Percentiles rank a stretch among this genome's conserved stretches.
These are phyloP conservation scores for Microcos paniculata DNA, from an alignment of 345 rosid species.

Conservation along the genomic window DNA sequence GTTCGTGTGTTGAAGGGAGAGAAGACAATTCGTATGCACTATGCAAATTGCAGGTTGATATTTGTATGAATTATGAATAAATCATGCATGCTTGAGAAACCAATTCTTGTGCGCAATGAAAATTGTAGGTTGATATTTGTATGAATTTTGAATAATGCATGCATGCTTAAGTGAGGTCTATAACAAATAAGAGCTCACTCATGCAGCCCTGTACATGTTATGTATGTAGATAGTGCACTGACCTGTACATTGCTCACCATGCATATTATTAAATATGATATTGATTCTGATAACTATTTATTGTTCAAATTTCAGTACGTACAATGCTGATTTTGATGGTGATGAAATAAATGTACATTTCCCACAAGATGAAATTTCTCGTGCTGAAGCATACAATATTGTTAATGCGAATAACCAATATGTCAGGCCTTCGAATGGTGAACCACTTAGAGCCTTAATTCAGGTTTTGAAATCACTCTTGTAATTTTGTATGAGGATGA, in stretches of 20 bases:
- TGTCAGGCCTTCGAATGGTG: conserved; percentile 93
- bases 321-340: conserved; percentile 99
- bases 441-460: conserved; percentile 85
- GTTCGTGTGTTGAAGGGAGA: conserved; percentile 94
- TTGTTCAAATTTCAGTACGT: conserved; percentile 62
- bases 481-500: background rate
- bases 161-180: background rate
- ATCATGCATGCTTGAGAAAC: background rate
- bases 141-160: background rate
- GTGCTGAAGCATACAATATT: conserved; percentile 96
- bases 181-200: background rate
- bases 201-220: background rate
- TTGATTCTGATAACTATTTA: background rate
- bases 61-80: background rate
- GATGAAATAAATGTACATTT: conserved; percentile 99
- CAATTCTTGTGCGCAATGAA: conserved; percentile 97
- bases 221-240: background rate
- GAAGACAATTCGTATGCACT: conserved; percentile 97
- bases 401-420: conserved; percentile 98
- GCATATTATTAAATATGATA: conserved; percentile 1
- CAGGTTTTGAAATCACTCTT: conserved; percentile 53
- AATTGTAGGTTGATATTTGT: conserved; percentile 79
- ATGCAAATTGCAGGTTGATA: conserved; percentile 96
- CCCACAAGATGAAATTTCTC: conserved; percentile 99
- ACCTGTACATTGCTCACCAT: background rate